phyloP scores from a whole-genome alignment of 768 basidiomycete genomes.

The Lepiota venenata region DNA sequence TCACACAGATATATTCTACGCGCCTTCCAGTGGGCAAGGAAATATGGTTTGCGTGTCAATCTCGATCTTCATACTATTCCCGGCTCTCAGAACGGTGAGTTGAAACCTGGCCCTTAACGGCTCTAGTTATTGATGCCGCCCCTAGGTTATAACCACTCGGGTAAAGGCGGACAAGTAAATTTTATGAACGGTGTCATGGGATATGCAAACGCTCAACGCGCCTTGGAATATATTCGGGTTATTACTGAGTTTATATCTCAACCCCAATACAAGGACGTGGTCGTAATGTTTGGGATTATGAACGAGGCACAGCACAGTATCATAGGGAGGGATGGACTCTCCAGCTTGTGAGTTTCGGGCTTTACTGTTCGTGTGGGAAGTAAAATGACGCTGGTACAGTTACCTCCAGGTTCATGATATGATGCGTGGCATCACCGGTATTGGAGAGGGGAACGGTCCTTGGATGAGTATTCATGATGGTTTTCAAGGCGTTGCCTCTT shows the following conservation, averaged over 20 bases:
- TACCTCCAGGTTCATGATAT: conserved; percentile 56
- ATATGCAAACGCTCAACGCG: conserved; percentile 79
- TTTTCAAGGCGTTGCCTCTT: conserved; percentile 39
- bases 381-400: conserved; percentile 27
- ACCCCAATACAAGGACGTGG: conserved; percentile 64
- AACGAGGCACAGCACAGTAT: conserved; percentile 54
- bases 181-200: conserved; percentile 80
- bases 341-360: conserved; percentile 57
- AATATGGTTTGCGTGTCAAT: conserved; percentile 81
- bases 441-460: conserved; percentile 64
- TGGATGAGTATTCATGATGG: conserved; percentile 47
- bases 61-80: conserved; percentile 78
- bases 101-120: neutral
- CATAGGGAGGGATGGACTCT: conserved; percentile 55
- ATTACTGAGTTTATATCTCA: conserved; percentile 83
- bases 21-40: conserved; percentile 74
- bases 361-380: conserved; percentile 21
- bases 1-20: conserved; percentile 65
- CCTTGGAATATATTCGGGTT: conserved; percentile 75
- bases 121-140: neutral
- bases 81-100: conserved; percentile 69
- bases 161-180: conserved; percentile 58
- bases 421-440: conserved; percentile 70
- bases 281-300: conserved; percentile 60
- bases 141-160: conserved; percentile 58